Conservation (phyloP, 2,329 filamentous ascomycete species). For the Diaporthe nobilis region DNA sequence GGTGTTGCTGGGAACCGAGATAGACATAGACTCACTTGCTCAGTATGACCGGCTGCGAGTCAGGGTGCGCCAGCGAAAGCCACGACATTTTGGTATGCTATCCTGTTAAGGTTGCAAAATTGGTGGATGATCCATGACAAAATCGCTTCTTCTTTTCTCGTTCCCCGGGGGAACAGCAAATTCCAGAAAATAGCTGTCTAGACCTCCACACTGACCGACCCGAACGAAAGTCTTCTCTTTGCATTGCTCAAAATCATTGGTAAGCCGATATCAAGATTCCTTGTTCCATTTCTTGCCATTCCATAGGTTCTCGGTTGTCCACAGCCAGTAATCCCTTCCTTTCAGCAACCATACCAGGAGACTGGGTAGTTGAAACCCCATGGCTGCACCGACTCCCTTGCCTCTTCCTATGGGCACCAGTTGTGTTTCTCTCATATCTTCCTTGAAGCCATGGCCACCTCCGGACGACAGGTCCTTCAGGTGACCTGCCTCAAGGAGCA, state of each 20-base stretch:
- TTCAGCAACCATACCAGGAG: conserved; percentile 64
- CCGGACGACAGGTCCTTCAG: conserved; percentile 41
- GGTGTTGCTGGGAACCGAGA: too few relatives aligned
- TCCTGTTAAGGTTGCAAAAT: neutral
- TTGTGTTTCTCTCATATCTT: conserved; percentile 61
- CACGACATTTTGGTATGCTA: neutral
- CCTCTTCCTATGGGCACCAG: conserved; percentile 62
- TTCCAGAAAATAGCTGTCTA: neutral
- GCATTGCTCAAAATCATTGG: neutral
- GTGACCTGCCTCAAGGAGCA: conserved; percentile 54
- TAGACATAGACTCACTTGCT: neutral
- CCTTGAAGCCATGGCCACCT: conserved; percentile 54
- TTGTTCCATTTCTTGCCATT: conserved; percentile 66
- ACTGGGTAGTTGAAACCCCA: conserved; percentile 59
- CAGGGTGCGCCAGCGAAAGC: neutral
- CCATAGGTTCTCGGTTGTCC: conserved; percentile 63
- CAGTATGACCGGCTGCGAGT: neutral
- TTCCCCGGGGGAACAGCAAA: neutral
- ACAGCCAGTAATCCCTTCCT: conserved; percentile 66
- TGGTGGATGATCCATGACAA: neutral
- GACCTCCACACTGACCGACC: neutral
- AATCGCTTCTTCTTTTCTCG: neutral
- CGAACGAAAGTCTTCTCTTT: too few relatives aligned
- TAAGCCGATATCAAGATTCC: conserved; percentile 45
- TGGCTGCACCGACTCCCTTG: conserved; percentile 60